A percentile compares a stretch with the other conserved stretches of the same genome.
Evolutionary conservation across 495 filamentous ascomycete species (phyloP).

Genomic region (Penicillium mononematosum): DNA sequence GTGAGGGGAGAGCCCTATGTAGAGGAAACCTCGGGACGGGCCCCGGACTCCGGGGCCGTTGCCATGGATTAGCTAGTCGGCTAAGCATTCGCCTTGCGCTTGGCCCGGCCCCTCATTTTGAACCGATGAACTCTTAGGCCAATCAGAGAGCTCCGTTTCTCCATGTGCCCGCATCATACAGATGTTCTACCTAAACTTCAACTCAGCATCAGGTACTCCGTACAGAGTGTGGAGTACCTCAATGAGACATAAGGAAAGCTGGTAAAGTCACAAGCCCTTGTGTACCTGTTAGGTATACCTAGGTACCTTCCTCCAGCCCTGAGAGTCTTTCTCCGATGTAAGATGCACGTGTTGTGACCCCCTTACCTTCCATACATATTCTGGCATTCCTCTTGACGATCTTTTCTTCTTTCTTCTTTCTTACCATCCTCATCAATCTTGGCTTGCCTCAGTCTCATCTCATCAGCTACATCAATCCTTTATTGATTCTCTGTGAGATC

Average conservation of each 20-base stretch:
- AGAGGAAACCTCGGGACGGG: too few species aligned
- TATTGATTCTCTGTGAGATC: background rate
- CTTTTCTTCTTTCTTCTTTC: background rate
- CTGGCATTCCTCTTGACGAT: background rate
- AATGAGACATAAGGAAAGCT: background rate
- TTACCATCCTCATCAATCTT: background rate
- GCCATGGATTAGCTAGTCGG: background rate
- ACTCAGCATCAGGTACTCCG: background rate
- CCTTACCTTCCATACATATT: background rate
- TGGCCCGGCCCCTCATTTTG: background rate
- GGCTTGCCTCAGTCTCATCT: background rate
- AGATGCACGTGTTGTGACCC: constrained; percentile 1
- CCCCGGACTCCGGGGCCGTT: too few species aligned
- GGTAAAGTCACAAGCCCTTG: background rate
- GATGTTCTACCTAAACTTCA: background rate
- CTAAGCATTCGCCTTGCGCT: background rate
- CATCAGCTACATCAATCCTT: constrained; percentile 2
- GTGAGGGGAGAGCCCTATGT: too few species aligned
- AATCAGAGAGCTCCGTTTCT: background rate
- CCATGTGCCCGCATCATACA: background rate
- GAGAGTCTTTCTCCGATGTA: background rate
- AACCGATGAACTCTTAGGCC: background rate
- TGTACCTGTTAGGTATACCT: background rate
- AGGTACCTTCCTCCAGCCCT: background rate
- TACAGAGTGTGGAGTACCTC: background rate